phyloP scores from a whole-genome alignment of 2,329 filamentous ascomycete species.

The Claviceps humidiphila region DNA sequence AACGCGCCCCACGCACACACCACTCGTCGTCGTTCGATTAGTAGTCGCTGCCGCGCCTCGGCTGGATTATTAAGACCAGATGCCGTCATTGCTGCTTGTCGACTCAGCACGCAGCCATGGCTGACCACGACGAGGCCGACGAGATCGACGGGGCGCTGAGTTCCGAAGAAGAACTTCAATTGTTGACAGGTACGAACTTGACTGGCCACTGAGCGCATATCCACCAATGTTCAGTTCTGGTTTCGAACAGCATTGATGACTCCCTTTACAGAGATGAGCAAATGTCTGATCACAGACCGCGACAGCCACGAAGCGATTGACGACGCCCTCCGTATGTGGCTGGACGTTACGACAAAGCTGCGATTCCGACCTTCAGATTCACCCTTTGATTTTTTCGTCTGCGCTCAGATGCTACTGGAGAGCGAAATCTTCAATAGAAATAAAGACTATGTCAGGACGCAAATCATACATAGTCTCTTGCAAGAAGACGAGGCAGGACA shows the following conservation, averaged over 20 bases:
- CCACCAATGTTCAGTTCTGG: not conserved
- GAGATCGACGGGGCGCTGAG: constrained; percentile 40
- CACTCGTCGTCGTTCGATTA: not conserved
- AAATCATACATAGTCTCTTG: constrained; percentile 76
- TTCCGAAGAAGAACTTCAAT: constrained; percentile 69
- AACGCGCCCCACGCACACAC: not conserved
- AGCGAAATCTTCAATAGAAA: constrained; percentile 63
- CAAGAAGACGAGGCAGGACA: constrained; percentile 74
- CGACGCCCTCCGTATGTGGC: constrained; percentile 71
- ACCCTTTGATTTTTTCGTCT: constrained; percentile 68
- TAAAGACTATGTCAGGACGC: constrained; percentile 75
- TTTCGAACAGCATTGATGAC: constrained; percentile 8
- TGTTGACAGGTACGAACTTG: constrained; percentile 62
- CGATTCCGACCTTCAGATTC: constrained; percentile 62
- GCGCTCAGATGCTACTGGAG: constrained; percentile 64
- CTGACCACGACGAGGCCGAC: constrained; percentile 47
- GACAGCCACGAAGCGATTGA: constrained; percentile 54
- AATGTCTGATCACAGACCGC: constrained; percentile 33
- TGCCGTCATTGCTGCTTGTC: constrained; percentile 19
- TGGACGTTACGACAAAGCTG: constrained; percentile 63
- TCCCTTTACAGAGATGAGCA: constrained; percentile 29
- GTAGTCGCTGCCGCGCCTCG: constrained; percentile 1
- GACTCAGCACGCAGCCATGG: constrained; percentile 29
- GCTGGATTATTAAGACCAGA: constrained; percentile 15
- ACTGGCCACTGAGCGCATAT: not conserved